Evolutionary conservation across 805 yeast species (phyloP), one percentile per base, ranked within the genome.

Genomic region (Starmerella davenportii): DNA sequence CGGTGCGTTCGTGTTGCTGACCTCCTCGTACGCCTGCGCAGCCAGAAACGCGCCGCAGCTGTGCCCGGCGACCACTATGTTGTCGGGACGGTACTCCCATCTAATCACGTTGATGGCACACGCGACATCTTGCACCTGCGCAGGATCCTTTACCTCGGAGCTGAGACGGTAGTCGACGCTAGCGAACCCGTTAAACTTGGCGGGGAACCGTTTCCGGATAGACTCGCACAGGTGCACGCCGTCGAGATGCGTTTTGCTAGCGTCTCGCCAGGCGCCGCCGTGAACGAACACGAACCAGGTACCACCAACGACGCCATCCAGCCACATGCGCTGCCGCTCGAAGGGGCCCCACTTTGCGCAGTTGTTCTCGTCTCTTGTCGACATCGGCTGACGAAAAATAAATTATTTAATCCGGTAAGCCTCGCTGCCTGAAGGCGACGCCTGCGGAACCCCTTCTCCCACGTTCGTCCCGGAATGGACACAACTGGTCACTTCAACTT

Each of bases 231-330:
- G 41, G 11, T 45, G 47, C 8, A 59, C 59, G 38, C 70, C 72
- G 48, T 77, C 87, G 30, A 64, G 56, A 21, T 59, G 65, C 0
- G 84, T 75, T 51, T 76, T 75, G 2, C 44, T 52, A 1, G 73
- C 70, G 50, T 78, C 92, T 43, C 80, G 63, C 93, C 93, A 81
- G 0, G 84, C 92, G 0, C 94, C 94, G 1, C 94, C 94, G 56
- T 81, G 94, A 30, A 81, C 66, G 47, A 72, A 74, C 1, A 79
- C 64, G 4, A 55, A 42, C 59, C 60, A 56, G 13, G 32, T 29
- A 17, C 32, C 32, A 14, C 32, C 32, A 15, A 15, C 19, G 9
- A 29, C 32, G 15, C 32, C 32, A 14, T 18, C 34, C 8, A 11
- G 16, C 25, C 30, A 28, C 15, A 14, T 16, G 11, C 38, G 29